Base-by-base conservation (phyloP, 164 flowering plant genomes). In the Euptelea pleiosperma region DNA sequence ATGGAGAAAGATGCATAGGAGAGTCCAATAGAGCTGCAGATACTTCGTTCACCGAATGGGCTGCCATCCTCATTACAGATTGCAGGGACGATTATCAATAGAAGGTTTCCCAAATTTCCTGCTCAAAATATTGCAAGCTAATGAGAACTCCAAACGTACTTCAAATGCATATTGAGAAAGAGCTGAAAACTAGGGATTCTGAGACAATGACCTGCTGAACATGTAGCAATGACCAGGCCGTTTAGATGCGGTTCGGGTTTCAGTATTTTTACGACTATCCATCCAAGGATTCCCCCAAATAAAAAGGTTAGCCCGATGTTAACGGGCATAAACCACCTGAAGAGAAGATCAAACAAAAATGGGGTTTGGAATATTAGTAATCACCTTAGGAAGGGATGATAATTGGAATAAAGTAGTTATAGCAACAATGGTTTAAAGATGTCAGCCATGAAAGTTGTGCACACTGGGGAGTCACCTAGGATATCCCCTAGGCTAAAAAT, bases 301-400 rank as follows among this genome's bases (percentile, higher is more conserved):
- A 88, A 41, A 60, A 90, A 86, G 16, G 83, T 82, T 37, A 94
- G 42, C 21, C 89, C 96, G 8, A 88, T 75, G 52, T 91, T 94
- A 0, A 94, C 54, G 0, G 97, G 97, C 99, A 94, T 94, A 67
- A 85, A 94, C 97, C 99, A 93, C 98, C 98, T 92, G 70, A 41
- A 51, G 0, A 28, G 2, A 52, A 2, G 24, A 50, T 11, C 36
- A 61, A 21, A 31, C 0, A 52, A n/a, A 54, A 26, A 35, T 16
- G 10, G 50, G 18, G 4, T 21, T 28, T 8, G n/a, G n/a, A n/a
- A n/a, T n/a, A n/a, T n/a, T n/a, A n/a, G n/a, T n/a, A n/a, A n/a
- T n/a, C n/a, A n/a, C n/a, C n/a, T n/a, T n/a, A n/a, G n/a, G n/a
- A n/a, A n/a, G n/a, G n/a, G n/a, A n/a, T n/a, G n/a, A n/a, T n/a